Percentiles rank a stretch among this genome's conserved stretches.
phyloP scores from a whole-genome alignment of 495 filamentous ascomycete species.

The Daldinia caldariorum region DNA sequence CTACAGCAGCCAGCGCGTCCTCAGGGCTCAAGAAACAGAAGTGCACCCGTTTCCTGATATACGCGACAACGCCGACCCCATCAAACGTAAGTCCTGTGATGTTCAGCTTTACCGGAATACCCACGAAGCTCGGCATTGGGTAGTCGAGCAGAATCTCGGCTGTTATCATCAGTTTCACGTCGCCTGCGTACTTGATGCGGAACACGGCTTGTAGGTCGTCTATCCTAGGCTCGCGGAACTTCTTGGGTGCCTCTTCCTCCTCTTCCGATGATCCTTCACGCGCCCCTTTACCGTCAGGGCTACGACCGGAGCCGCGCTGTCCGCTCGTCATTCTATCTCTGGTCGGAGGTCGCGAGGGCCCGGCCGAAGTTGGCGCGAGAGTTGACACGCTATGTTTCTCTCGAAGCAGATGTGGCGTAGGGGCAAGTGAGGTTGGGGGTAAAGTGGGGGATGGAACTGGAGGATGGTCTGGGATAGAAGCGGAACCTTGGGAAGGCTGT shows the following conservation, averaged over 20 bases:
- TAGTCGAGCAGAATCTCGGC: constrained; percentile 97
- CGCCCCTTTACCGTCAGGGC: constrained; percentile 23
- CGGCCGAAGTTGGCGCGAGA: constrained; percentile 57
- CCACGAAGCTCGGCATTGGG: constrained; percentile 95
- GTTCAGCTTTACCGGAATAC: constrained; percentile 88
- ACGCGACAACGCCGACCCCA: constrained; percentile 89
- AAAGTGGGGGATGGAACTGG: constrained; percentile 22
- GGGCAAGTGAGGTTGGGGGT: constrained; percentile 40
- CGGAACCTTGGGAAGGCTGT: constrained; percentile 56
- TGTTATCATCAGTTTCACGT: constrained; percentile 85
- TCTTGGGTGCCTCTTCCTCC: constrained; percentile 44
- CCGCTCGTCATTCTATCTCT: constrained; percentile 45
- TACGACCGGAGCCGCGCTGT: constrained; percentile 14
- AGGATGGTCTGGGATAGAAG: constrained; percentile 54
- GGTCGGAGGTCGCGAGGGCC: constrained; percentile 60
- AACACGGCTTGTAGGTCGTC: constrained; percentile 90
- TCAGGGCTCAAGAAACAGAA: constrained; percentile 93
- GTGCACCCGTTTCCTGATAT: constrained; percentile 83
- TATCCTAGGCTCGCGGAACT: constrained; percentile 60
- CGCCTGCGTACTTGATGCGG: constrained; percentile 85
- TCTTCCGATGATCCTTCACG: constrained; percentile 33
- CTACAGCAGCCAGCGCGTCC: constrained; percentile 77
- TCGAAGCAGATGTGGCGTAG: constrained; percentile 44
- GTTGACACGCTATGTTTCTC: constrained; percentile 66
- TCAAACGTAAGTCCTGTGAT: constrained; percentile 96